Base-by-base conservation (phyloP, 164 flowering plant species). In the Stephania cephalantha region DNA sequence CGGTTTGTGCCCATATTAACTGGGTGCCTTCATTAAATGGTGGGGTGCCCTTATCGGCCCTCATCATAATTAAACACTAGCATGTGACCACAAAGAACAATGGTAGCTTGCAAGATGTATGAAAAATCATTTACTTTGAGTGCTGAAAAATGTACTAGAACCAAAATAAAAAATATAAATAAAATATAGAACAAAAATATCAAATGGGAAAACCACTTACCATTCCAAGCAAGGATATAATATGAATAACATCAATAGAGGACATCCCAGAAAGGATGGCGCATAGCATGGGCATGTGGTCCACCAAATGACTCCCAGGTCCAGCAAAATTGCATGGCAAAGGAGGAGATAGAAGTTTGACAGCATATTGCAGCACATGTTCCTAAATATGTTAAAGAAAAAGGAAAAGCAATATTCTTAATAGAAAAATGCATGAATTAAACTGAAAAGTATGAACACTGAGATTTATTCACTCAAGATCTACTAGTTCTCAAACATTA, bases 181-280 rank as follows among this genome's bases (percentile, higher is more conserved):
- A 61, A 61, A 42, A 7, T 22, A 46, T 10, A 50, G 8, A 35
- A 65, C n/a, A 3, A 30, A 11, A 72, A 52, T 46, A 69, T 12
- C 13, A 2, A 11, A 55, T 31, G 22, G 52, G 52, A 9, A n/a
- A 29, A 66, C 75, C 30, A 80, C 95, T 77, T 87, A 95, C 99
- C 94, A 87, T 72, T 22, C 99, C 98, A 82, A 91, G 94, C 80
- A 93, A 82, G 74, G 97, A 89, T 69, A 95, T 82, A 42, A 95
- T 88, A 79, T 95, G 99, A 52, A 88, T 88, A 76, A 70, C 77
- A 80, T 95, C 99, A 72, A 86, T 72, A 50, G 96, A 86, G 70
- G 95, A 85, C 71, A 85, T 71, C 76, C 94, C 95, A 53, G 87
- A 78, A 68, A 95, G 88, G 71, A 91, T 55, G 74, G 86, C 89